Evolutionary conservation across 1,284 basidiomycete genomes (phyloP).

Genomic region (Wolfiporia cocos): DNA sequence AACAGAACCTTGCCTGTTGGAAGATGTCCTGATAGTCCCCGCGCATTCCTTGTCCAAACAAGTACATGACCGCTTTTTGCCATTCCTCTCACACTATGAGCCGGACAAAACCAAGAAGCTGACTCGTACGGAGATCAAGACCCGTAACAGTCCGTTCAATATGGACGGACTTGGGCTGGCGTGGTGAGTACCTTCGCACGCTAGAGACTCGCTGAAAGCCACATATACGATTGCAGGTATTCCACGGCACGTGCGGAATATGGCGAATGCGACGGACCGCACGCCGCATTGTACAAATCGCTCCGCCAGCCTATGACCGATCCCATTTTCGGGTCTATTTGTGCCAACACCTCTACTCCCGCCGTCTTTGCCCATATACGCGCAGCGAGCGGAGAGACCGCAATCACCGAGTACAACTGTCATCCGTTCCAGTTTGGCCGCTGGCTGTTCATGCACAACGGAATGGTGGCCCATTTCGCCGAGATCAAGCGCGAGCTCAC

Average conservation of each 20-base stretch:
- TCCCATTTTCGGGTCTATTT: conserved; percentile 26
- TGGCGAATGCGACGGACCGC: conserved; percentile 23
- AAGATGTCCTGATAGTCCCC: conserved; percentile 30
- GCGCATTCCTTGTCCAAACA: conserved; percentile 30
- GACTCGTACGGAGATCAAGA: conserved; percentile 19
- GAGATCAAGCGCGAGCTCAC: conserved; percentile 20
- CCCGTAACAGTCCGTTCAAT: conserved; percentile 27
- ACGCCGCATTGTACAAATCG: conserved; percentile 29
- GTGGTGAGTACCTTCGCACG: conserved; percentile 14
- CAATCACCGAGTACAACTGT: conserved; percentile 29
- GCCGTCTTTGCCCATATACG: conserved; percentile 32
- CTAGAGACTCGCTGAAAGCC: neutral
- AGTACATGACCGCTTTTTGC: conserved; percentile 31
- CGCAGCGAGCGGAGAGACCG: conserved; percentile 23
- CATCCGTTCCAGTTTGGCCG: conserved; percentile 35
- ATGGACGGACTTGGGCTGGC: conserved; percentile 25
- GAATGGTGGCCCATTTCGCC: conserved; percentile 26
- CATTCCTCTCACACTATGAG: conserved; percentile 24
- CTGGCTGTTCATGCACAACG: conserved; percentile 35
- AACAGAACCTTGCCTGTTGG: conserved; percentile 28
- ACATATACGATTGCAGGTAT: conserved; percentile 15
- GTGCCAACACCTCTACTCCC: conserved; percentile 24
- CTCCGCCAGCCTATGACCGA: conserved; percentile 29
- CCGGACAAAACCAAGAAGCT: conserved; percentile 12
- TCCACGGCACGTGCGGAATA: conserved; percentile 21